Evolutionary conservation across 371 early-diverging fungal genomes (phyloP), one percentile per base, ranked within the genome.

Genomic region (Furculomyces boomerangus): DNA sequence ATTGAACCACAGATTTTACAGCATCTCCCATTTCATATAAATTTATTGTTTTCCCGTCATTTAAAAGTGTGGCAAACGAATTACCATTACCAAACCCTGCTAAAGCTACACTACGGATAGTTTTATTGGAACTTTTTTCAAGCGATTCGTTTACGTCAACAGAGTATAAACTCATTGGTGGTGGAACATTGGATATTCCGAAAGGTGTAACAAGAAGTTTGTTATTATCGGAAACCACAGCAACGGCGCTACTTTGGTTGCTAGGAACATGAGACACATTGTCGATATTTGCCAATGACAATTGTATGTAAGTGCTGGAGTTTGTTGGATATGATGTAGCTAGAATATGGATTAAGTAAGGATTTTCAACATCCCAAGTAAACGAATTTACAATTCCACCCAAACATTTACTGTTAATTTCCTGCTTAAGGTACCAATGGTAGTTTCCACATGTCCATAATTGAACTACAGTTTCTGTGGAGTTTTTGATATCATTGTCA

Each of bases 381-480:
- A 62, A 61, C 13, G 27, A 46, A 30, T 35, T 30, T 10, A 57
- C 29, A 3, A 30, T 14, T n/a, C 50, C 55, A 1, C 49, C 57
- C 27, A 53, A 13, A 0, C 31, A 53, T 2, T 43, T 40, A 0
- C 56, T 40, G 1, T 57, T 49, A 20, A 70, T 49, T 43, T 88
- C 87, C 63, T 92, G 90, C 62, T 91, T 90, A 67, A 94, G 62
- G 57, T 93, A 94, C 88, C 91, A 97, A 64, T 94, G 78, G 66
- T 95, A 95, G 71, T 97, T 97, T 61, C 76, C 80, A 58, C 77
- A 80, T 0, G 85, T 74, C 94, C 94, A 97, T 39, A 97, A 70
- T 66, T 95, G 90, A 27, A 97, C 79, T 43, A 25, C 27, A 7
- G 5, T 49, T 22, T 13, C 10, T 13, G 20, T 20, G n/a, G n/a